Conservation (phyloP, 75 land plant species). For the Picea sitchensis region DNA sequence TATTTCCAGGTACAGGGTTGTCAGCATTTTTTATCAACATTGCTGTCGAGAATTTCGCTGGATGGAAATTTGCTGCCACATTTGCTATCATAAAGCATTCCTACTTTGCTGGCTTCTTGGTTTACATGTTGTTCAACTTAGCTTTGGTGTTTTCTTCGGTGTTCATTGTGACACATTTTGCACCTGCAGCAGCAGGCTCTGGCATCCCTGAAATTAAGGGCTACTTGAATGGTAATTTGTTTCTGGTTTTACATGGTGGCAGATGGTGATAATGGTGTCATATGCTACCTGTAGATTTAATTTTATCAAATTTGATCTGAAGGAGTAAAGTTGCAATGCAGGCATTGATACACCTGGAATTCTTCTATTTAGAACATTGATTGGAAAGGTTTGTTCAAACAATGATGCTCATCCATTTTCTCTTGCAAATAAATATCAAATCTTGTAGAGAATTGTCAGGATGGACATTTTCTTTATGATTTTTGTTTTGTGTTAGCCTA, state of each 20-base stretch:
- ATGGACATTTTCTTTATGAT: background rate
- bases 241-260: background rate
- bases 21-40: slow-evolving; percentile 97
- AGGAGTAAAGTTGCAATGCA: slow-evolving; percentile 17
- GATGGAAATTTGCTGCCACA: slow-evolving; percentile 92
- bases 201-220: slow-evolving; percentile 99
- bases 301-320: background rate
- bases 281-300: background rate
- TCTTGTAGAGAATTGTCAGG: background rate
- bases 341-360: slow-evolving; percentile 96
- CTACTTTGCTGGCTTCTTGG: slow-evolving; percentile 79
- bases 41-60: slow-evolving; percentile 96
- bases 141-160: slow-evolving; percentile 89
- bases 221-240: slow-evolving; percentile 85
- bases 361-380: slow-evolving; percentile 90
- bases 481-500: background rate
- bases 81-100: slow-evolving; percentile 84
- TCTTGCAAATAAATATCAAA: background rate
- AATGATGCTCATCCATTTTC: background rate
- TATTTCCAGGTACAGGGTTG: slow-evolving; percentile 77
- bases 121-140: slow-evolving; percentile 72
- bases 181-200: slow-evolving; percentile 99
- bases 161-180: slow-evolving; percentile 86
- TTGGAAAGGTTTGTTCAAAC: slow-evolving; percentile 90
- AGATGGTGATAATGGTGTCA: background rate